A percentile compares a stretch with the other conserved stretches of the same genome.
Evolutionary conservation across 1,139 yeast species (phyloP).

Genomic region (Blastobotrys capitulatus): DNA sequence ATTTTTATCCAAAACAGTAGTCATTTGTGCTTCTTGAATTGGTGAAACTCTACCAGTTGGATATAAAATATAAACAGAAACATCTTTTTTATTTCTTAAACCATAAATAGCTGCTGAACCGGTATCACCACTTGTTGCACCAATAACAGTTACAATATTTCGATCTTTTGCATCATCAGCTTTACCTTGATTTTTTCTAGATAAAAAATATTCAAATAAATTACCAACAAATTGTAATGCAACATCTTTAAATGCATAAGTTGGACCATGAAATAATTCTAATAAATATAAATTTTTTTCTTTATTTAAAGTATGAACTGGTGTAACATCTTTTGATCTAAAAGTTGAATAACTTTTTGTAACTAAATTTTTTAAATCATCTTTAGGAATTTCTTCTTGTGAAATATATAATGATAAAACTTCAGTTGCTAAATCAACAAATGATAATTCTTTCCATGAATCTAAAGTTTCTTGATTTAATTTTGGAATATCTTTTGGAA

Average conservation of each 20-base stretch:
- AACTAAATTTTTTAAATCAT: conserved; percentile 59
- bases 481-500: conserved; percentile 77
- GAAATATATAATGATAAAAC: conserved; percentile 77
- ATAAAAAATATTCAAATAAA: conserved; percentile 83
- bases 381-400: conserved; percentile 61
- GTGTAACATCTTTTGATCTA: conserved; percentile 82
- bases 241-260: conserved; percentile 97
- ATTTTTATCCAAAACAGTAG: conserved; percentile 89
- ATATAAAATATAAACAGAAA: conserved; percentile 88
- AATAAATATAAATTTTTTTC: conserved; percentile 62
- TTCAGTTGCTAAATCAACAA: conserved; percentile 81
- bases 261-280: conserved; percentile 97
- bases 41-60: conserved; percentile 98
- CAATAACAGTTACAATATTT: conserved; percentile 89
- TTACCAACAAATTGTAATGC: conserved; percentile 98
- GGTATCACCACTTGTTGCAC: conserved; percentile 98
- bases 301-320: conserved; percentile 56
- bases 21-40: conserved; percentile 97
- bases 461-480: conserved; percentile 54
- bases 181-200: conserved; percentile 65
- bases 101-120: conserved; percentile 99
- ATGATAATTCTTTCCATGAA: conserved; percentile 68
- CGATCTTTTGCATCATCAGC: conserved; percentile 49
- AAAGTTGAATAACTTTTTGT: conserved; percentile 80
- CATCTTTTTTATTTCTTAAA: conserved; percentile 91